A percentile compares a stretch with the other conserved stretches of the same genome.
phyloP scores from a whole-genome alignment of 2,329 filamentous ascomycete species.

The Lasiodiplodia hormozganensis region DNA sequence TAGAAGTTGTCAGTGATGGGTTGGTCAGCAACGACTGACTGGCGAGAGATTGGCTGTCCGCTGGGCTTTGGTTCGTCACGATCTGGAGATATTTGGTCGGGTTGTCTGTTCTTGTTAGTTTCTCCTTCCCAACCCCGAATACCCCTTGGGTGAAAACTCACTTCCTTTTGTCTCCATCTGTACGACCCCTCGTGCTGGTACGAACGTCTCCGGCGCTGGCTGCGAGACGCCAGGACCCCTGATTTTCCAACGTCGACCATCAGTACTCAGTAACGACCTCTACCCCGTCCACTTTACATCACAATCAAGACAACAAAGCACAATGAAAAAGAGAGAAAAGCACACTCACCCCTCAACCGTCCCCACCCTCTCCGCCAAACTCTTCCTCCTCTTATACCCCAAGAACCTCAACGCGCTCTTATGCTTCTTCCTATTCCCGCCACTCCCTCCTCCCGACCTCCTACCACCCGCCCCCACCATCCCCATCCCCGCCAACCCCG shows the following conservation, averaged over 20 bases:
- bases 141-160: slow-evolving; percentile 29
- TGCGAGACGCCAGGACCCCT: slow-evolving; percentile 14
- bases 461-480: slow-evolving; percentile 10
- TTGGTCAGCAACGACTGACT: background rate
- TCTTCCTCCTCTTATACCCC: slow-evolving; percentile 34
- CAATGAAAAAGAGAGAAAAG: too few relatives aligned
- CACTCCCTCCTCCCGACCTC: background rate
- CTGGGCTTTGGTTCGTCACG: slow-evolving; percentile 27
- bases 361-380: slow-evolving; percentile 27
- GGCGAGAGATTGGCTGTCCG: slow-evolving; percentile 4
- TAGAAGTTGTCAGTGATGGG: background rate
- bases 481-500: background rate
- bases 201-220: slow-evolving; percentile 17
- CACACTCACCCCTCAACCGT: slow-evolving; percentile 26
- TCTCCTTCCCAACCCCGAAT: background rate
- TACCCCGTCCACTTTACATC: background rate
- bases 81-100: slow-evolving; percentile 35
- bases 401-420: slow-evolving; percentile 43
- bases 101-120: slow-evolving; percentile 18
- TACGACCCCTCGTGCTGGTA: slow-evolving; percentile 37
- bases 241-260: background rate
- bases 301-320: background rate
- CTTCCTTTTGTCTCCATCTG: slow-evolving; percentile 45
- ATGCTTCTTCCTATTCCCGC: slow-evolving; percentile 1
- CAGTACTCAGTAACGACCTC: background rate